Percentiles rank a stretch among this genome's conserved stretches.
Conservation (phyloP, 2,329 filamentous ascomycete genomes). For the Sphaerostilbella broomeana region DNA sequence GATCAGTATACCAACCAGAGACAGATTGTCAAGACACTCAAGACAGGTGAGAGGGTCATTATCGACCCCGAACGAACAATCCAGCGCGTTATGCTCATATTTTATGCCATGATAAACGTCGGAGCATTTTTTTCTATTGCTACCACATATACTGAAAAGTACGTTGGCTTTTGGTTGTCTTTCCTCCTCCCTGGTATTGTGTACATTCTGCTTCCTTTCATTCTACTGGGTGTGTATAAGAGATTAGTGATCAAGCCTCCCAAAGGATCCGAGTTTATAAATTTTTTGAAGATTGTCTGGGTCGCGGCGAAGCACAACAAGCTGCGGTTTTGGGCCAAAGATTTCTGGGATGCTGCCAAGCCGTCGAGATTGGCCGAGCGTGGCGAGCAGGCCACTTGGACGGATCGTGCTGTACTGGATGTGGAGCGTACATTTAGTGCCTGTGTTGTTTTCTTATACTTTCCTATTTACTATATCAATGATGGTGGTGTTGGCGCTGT, state of each 20-base stretch:
- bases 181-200: slow-evolving; percentile 12
- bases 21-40: slow-evolving; percentile 12
- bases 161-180: slow-evolving; percentile 13
- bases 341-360: slow-evolving; percentile 10
- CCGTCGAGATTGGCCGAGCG: slow-evolving; percentile 9
- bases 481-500: slow-evolving; percentile 12
- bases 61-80: slow-evolving; percentile 12
- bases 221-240: slow-evolving; percentile 6
- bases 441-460: slow-evolving; percentile 12
- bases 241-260: slow-evolving; percentile 7
- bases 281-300: slow-evolving; percentile 12
- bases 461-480: slow-evolving; percentile 13
- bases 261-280: slow-evolving; percentile 9
- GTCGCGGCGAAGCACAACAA: slow-evolving; percentile 5
- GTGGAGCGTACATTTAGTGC: slow-evolving; percentile 11
- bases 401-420: slow-evolving; percentile 9
- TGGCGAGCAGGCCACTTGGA: slow-evolving; percentile 7
- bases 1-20: slow-evolving; percentile 12
- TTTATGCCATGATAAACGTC: slow-evolving; percentile 13
- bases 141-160: slow-evolving; percentile 13
- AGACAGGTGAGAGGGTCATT: slow-evolving; percentile 13
- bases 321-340: slow-evolving; percentile 9
- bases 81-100: slow-evolving; percentile 10
- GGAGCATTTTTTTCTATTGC: slow-evolving; percentile 12
- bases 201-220: slow-evolving; percentile 9